Percentiles rank a stretch among this genome's conserved stretches.
Evolutionary conservation across 148 eudicot genomes (phyloP).

Genomic region (Amaranthus palmeri): DNA sequence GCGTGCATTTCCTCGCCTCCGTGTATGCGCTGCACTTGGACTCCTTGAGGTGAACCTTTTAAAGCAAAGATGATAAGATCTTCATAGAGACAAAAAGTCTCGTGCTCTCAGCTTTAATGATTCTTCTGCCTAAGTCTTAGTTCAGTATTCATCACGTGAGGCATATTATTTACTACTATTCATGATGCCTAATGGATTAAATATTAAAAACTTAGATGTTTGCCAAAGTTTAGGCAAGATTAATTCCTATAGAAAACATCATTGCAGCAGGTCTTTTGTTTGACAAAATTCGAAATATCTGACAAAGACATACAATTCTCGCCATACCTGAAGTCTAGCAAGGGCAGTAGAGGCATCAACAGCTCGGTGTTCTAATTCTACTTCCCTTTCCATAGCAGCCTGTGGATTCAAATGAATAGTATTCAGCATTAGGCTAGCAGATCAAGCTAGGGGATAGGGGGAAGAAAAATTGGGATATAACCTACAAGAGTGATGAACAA

Average conservation of each 20-base stretch:
- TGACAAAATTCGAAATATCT: neutral
- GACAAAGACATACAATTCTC: constrained; percentile 14
- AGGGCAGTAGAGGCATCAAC: constrained; percentile 88
- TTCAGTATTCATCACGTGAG: too few relatives aligned
- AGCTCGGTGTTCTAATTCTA: constrained; percentile 91
- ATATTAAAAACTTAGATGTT: neutral
- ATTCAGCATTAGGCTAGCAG: constrained; percentile 13
- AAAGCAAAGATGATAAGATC: neutral
- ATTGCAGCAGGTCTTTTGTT: neutral
- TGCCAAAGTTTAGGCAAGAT: neutral
- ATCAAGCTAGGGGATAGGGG: neutral
- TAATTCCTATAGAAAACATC: neutral
- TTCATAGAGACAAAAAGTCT: neutral
- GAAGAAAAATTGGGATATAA: neutral
- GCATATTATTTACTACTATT: neutral
- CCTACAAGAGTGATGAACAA: constrained; percentile 8
- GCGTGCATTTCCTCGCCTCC: too few relatives aligned
- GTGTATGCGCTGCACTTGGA: too few relatives aligned
- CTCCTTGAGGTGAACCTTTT: too few relatives aligned
- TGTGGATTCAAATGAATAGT: constrained; percentile 29
- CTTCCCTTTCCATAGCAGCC: constrained; percentile 99
- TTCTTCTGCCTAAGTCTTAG: neutral
- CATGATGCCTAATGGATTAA: neutral
- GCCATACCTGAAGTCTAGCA: constrained; percentile 79
- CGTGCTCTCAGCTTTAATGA: neutral